phyloP scores from a whole-genome alignment of 331 rosid genomes.

The Malus hybrid region DNA sequence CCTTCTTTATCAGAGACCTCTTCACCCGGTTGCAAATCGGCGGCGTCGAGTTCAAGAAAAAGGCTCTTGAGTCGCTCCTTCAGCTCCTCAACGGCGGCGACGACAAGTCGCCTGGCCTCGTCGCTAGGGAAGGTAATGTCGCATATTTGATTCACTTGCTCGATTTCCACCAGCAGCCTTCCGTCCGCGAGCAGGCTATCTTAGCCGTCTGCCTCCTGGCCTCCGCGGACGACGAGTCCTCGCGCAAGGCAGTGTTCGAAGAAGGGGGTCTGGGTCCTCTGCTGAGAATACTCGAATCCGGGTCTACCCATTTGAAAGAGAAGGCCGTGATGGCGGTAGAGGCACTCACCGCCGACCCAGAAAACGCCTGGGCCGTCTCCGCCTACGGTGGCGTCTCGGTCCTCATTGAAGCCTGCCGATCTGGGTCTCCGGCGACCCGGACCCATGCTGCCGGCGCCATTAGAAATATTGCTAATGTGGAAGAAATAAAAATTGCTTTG shows the following conservation, averaged over 20 bases:
- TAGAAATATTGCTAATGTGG: conserved; percentile 32
- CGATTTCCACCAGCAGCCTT: conserved; percentile 33
- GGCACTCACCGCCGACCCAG: conserved; percentile 37
- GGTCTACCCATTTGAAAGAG: conserved; percentile 27
- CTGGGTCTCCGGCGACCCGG: conserved; percentile 34
- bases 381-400: conserved; percentile 46
- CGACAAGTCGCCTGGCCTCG: conserved; percentile 22
- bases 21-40: conserved; percentile 49
- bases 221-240: conserved; percentile 35
- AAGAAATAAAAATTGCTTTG: conserved; percentile 28
- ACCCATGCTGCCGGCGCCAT: conserved; percentile 39
- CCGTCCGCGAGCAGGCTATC: conserved; percentile 34
- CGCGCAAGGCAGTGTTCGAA: conserved; percentile 37
- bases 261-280: conserved; percentile 49
- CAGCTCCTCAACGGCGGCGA: conserved; percentile 31
- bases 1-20: conserved; percentile 41
- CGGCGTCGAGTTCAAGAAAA: conserved; percentile 46
- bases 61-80: conserved; percentile 45
- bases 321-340: conserved; percentile 43
- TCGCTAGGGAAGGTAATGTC: conserved; percentile 35
- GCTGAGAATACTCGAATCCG: conserved; percentile 39
- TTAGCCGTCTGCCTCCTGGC: conserved; percentile 33
- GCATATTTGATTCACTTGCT: conserved; percentile 36
- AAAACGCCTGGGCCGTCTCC: conserved; percentile 49
- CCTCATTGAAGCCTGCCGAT: conserved; percentile 42